Evolutionary conservation across 1,284 basidiomycete species (phyloP).

Genomic region (Gymnopus androsaceus): DNA sequence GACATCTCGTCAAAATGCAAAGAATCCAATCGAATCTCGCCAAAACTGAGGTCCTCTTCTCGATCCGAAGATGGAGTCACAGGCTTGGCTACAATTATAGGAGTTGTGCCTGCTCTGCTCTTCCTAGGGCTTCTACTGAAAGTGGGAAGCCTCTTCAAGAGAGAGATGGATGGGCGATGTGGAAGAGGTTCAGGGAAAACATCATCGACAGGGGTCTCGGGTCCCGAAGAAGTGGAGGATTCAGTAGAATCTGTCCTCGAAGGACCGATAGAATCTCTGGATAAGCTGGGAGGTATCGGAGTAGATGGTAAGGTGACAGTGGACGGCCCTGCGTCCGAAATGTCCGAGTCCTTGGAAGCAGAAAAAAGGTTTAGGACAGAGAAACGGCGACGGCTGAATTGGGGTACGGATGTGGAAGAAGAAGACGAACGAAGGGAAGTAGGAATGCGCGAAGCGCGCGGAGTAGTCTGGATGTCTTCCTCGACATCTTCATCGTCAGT

Average conservation of each 20-base stretch:
- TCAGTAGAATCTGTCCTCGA: conserved; percentile 14
- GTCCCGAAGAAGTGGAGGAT: conserved; percentile 15
- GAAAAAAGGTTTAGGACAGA: conserved; percentile 21
- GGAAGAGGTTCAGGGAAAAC: conserved; percentile 2
- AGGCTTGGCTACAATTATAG: not conserved
- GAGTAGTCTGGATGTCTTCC: conserved; percentile 10
- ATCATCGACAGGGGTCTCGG: conserved; percentile 17
- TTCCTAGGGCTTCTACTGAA: conserved; percentile 6
- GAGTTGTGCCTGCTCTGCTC: not conserved
- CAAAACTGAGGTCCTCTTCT: conserved; percentile 29
- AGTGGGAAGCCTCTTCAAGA: conserved; percentile 14
- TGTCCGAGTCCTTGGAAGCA: not conserved
- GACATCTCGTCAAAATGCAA: conserved; percentile 53
- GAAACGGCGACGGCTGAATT: conserved; percentile 16
- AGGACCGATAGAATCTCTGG: conserved; percentile 13
- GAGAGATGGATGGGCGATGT: conserved; percentile 7
- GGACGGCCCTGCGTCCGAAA: not conserved
- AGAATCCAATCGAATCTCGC: conserved; percentile 51
- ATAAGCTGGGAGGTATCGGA: conserved; percentile 9
- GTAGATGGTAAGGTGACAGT: conserved; percentile 4
- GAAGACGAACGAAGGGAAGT: conserved; percentile 1
- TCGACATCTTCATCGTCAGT: conserved; percentile 11
- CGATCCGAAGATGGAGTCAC: not conserved
- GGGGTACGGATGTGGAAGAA: conserved; percentile 10
- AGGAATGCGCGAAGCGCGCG: conserved; percentile 8